Percentiles rank a stretch among this genome's conserved stretches.
phyloP scores from a whole-genome alignment of 768 basidiomycete species.

The Amanita jacksonii region DNA sequence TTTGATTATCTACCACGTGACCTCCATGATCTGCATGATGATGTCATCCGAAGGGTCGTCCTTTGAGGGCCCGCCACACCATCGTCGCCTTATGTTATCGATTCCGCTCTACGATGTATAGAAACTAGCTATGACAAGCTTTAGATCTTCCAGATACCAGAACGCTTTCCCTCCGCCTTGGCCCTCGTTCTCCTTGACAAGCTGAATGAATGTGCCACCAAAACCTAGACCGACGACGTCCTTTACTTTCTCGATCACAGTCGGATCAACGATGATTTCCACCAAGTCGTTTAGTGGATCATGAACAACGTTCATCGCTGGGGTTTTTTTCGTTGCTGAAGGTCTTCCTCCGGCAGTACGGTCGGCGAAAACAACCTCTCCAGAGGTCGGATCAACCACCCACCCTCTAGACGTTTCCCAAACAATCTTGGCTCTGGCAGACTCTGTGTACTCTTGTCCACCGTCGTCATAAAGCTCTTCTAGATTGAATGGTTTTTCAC shows the following conservation, averaged over 20 bases:
- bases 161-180: slow-evolving; percentile 24
- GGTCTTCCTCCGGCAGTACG: slow-evolving; percentile 25
- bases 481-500: not conserved
- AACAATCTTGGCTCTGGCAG: slow-evolving; percentile 27
- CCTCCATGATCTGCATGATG: no score
- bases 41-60: no score
- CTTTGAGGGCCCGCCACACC: slow-evolving; percentile 8
- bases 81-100: not conserved
- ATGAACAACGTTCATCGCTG: slow-evolving; percentile 25
- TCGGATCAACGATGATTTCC: slow-evolving; percentile 43
- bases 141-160: slow-evolving; percentile 36
- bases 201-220: slow-evolving; percentile 61
- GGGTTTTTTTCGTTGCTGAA: not conserved
- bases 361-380: not conserved
- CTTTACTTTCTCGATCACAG: slow-evolving; percentile 29
- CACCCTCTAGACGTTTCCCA: slow-evolving; percentile 22
- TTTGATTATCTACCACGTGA: no score
- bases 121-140: slow-evolving; percentile 29
- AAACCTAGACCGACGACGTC: slow-evolving; percentile 59
- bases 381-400: slow-evolving; percentile 18
- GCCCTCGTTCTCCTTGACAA: slow-evolving; percentile 29
- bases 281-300: slow-evolving; percentile 50
- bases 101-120: slow-evolving; percentile 17
- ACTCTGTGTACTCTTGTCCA: slow-evolving; percentile 22
- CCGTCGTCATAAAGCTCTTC: slow-evolving; percentile 7